A percentile compares a stretch with the other conserved stretches of the same genome.
Evolutionary conservation across 2,329 filamentous ascomycete species (phyloP).

Genomic region (Aspergillus oerlinghausenensis): DNA sequence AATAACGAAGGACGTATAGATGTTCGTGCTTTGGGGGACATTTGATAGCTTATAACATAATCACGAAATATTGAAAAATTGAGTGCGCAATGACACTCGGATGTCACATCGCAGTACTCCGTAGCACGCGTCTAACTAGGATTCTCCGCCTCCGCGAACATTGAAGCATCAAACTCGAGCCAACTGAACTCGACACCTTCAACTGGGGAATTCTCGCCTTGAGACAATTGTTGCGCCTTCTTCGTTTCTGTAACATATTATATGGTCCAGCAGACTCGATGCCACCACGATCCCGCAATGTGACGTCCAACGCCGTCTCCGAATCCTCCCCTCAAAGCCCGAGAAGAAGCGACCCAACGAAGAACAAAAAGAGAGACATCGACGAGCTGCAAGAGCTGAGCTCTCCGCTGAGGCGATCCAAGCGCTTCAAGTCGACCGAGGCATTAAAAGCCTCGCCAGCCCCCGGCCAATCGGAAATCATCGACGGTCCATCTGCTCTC

Average conservation of each 20-base stretch:
- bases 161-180: not conserved
- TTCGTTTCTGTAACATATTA: not conserved
- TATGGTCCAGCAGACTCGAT: constrained; percentile 2
- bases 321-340: constrained; percentile 2
- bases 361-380: constrained; percentile 24
- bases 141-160: not conserved
- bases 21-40: not conserved
- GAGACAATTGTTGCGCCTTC: not conserved
- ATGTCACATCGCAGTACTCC: not conserved
- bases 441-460: not conserved
- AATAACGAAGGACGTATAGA: not conserved
- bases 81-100: not conserved
- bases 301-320: constrained; percentile 4
- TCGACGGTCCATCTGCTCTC: not conserved
- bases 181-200: not conserved
- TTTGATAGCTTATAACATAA: not conserved
- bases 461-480: not conserved
- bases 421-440: constrained; percentile 23
- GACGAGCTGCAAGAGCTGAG: constrained; percentile 19
- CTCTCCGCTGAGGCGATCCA: constrained; percentile 27
- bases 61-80: not conserved
- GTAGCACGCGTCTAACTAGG: not conserved
- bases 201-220: not conserved
- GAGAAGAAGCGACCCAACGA: not conserved
- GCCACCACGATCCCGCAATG: constrained; percentile 16